Percentiles rank a stretch among this genome's conserved stretches.
Conservation (phyloP, 1,284 basidiomycete species). For the Nidula niveotomentosa region DNA sequence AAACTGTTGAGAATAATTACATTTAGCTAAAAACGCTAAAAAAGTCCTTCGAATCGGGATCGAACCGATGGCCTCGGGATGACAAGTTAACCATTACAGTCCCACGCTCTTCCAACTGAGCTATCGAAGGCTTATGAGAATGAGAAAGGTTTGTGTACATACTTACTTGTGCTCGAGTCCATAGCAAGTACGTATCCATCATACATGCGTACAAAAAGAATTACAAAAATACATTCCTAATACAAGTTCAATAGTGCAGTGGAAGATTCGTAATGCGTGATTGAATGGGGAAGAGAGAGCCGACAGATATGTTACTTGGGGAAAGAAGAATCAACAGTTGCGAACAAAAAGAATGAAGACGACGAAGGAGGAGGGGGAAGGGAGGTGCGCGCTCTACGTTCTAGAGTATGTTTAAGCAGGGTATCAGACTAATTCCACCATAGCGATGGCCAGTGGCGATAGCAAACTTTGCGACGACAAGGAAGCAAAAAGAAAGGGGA, state of each 20-base stretch:
- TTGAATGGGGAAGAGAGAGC: no score
- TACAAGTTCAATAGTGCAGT: no score
- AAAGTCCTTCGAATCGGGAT: background rate
- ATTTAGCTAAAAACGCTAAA: background rate
- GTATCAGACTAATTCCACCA: background rate
- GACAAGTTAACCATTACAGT: background rate
- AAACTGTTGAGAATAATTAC: background rate
- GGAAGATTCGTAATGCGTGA: no score
- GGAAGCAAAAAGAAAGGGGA: background rate
- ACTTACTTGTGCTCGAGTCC: background rate
- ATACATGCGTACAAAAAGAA: background rate
- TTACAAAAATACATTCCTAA: no score
- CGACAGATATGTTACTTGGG: no score
- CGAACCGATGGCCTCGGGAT: background rate
- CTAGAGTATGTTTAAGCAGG: background rate
- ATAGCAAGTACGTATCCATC: background rate
- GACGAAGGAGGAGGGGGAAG: no score
- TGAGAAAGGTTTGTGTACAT: background rate
- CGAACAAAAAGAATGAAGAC: no score
- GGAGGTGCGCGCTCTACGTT: no score
- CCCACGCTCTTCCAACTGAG: background rate
- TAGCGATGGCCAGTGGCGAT: background rate
- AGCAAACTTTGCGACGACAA: background rate
- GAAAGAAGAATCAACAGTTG: no score
- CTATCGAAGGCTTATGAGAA: background rate